A percentile compares a stretch with the other conserved stretches of the same genome.
Conservation (phyloP, 169 alveolate species). For the Cryptosporidium tyzzeri region DNA sequence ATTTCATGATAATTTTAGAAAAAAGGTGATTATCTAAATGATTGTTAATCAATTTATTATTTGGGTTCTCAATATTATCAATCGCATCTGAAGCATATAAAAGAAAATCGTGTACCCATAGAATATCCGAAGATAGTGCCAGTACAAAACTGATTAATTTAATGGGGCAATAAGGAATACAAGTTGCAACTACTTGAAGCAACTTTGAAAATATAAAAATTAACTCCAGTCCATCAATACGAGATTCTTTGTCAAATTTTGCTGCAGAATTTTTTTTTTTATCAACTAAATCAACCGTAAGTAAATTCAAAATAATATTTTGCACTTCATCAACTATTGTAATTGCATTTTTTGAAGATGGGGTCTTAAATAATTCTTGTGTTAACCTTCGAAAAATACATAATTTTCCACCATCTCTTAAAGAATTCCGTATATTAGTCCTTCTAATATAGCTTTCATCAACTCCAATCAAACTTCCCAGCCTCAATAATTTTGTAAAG, state of each 20-base stretch:
- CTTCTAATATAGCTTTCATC: conserved; percentile 65
- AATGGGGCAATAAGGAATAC: conserved; percentile 60
- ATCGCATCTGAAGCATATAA: conserved; percentile 67
- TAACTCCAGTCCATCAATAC: not conserved
- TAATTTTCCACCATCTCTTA: not conserved
- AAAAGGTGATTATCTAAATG: conserved; percentile 8
- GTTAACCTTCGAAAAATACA: conserved; percentile 26
- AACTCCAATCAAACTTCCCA: conserved; percentile 68
- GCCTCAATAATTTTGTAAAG: conserved; percentile 46
- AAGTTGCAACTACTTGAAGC: conserved; percentile 58
- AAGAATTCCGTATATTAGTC: conserved; percentile 27
- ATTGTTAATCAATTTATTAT: not conserved
- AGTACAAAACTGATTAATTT: conserved; percentile 25
- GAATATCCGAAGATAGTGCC: conserved; percentile 51
- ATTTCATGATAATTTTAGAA: conserved; percentile 1
- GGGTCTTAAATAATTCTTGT: conserved; percentile 50
- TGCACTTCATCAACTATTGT: conserved; percentile 67
- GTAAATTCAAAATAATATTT: conserved; percentile 27
- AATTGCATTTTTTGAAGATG: conserved; percentile 55
- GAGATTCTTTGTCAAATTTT: not conserved
- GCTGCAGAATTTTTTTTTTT: not conserved
- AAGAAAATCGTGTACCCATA: conserved; percentile 57
- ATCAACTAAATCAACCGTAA: not conserved
- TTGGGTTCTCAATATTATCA: not conserved
- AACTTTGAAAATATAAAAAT: conserved; percentile 21